Base-by-base conservation (phyloP, 2,329 filamentous ascomycete species). In the Fusarium sp. region DNA sequence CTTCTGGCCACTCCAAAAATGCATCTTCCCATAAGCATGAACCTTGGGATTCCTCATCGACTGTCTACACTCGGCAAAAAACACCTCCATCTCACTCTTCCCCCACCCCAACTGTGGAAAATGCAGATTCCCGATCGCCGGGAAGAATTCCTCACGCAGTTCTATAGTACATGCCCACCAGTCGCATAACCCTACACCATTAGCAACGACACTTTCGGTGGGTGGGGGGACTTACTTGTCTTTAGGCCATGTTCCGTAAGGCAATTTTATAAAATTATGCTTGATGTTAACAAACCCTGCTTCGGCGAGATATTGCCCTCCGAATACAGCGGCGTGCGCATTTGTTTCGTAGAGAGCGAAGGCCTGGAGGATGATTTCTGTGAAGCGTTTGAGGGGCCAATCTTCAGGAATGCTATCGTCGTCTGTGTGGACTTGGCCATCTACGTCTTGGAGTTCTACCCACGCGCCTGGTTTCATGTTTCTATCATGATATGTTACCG, bases 361-460 rank as follows among this genome's bases (percentile, higher is more conserved):
- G 3, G 78, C 80, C 37, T 82, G 76, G 6, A 80, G 70, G 53
- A 82, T 70, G 8, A 78, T 45, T 2, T 81, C 76, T 15, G 79
- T 81, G 60, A 82, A 80, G 37, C 74, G 72, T 17, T 80, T 76
- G 6, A 82, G 64, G 5, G 78, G 76, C 77, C 76, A 79, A 46
- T 81, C 78, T 2, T 74, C 59, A 2, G 81, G 79, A 13, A 82
- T 59, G 4, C 74, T 79, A 41, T 77, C 69, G 59, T 83, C 81
- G 46, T 83, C 81, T 40, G 76, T 78, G 58, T 81, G 80, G 10
- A 81, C 76, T 44, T 80, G 76, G 42, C 81, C 82, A 30, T 84
- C 81, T 13, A 83, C 80, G 20, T 86, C 84, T 60, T 85, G 84
- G 1, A 85, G 75, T 59, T 86, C 84, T 12, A 85, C 73, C 82